phyloP scores from a whole-genome alignment of 495 filamentous ascomycete species.

The Apiosordaria backusii region DNA sequence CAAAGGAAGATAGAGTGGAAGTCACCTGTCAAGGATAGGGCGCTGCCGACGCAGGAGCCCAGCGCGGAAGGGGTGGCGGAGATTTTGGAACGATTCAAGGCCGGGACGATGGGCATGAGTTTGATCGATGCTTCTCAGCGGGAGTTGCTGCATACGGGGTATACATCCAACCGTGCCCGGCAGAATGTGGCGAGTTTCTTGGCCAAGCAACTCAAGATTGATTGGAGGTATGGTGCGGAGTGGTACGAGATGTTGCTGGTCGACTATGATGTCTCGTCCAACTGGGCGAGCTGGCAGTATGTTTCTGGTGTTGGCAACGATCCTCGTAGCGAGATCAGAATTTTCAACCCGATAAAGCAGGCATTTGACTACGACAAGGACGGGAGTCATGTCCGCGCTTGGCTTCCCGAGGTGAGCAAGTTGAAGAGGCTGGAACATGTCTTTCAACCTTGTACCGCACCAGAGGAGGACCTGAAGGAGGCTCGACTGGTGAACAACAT shows the following conservation, averaged over 20 bases:
- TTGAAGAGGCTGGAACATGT: slow-evolving; percentile 52
- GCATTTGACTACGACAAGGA: slow-evolving; percentile 64
- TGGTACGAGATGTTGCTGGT: slow-evolving; percentile 70
- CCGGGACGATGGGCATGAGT: slow-evolving; percentile 63
- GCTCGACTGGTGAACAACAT: slow-evolving; percentile 47
- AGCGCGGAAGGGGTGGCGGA: slow-evolving; percentile 32
- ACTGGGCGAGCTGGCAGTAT: slow-evolving; percentile 80
- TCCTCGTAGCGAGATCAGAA: slow-evolving; percentile 57
- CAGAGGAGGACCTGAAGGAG: slow-evolving; percentile 45
- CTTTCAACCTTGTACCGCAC: slow-evolving; percentile 62
- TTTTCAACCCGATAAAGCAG: slow-evolving; percentile 73
- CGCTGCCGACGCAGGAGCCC: slow-evolving; percentile 29
- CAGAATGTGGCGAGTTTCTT: slow-evolving; percentile 71
- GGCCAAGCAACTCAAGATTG: slow-evolving; percentile 65
- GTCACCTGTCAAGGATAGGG: slow-evolving; percentile 19
- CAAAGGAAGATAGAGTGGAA: slow-evolving; percentile 42
- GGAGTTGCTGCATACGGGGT: slow-evolving; percentile 66
- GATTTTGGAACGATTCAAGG: slow-evolving; percentile 50
- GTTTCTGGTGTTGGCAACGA: slow-evolving; percentile 71
- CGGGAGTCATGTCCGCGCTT: slow-evolving; percentile 62
- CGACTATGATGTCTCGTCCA: slow-evolving; percentile 68
- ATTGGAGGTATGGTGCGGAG: slow-evolving; percentile 73
- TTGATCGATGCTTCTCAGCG: slow-evolving; percentile 69
- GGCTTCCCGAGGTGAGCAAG: slow-evolving; percentile 59
- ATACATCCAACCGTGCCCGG: slow-evolving; percentile 65